Evolutionary conservation across 352 stramenopile genomes (phyloP).

Genomic region (Plasmopara halstedii): DNA sequence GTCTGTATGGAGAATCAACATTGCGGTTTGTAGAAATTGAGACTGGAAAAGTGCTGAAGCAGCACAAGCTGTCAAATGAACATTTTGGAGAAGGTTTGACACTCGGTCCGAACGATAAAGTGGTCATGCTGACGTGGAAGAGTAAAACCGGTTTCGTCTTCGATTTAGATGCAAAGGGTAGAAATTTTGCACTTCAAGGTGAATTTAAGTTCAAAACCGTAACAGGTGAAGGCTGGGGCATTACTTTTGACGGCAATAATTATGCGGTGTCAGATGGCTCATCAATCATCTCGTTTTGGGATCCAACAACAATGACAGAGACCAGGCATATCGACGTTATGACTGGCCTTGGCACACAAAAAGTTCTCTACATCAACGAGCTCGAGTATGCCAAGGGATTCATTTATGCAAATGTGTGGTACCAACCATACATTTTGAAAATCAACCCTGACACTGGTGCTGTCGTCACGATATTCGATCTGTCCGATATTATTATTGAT

Average conservation of each 20-base stretch:
- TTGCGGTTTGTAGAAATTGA: constrained; percentile 83
- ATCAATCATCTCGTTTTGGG: constrained; percentile 87
- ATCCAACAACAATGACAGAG: constrained; percentile 67
- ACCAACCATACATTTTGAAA: constrained; percentile 87
- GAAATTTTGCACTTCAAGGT: constrained; percentile 27
- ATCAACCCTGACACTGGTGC: constrained; percentile 84
- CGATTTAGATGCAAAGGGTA: constrained; percentile 30
- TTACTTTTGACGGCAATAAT: constrained; percentile 70
- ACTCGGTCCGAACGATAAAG: constrained; percentile 44
- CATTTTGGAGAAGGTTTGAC: constrained; percentile 92
- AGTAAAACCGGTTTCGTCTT: constrained; percentile 85
- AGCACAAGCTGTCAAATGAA: constrained; percentile 43
- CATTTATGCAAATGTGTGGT: constrained; percentile 95
- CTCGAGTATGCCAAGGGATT: constrained; percentile 89
- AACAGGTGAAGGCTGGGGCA: constrained; percentile 89
- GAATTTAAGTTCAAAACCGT: constrained; percentile 73
- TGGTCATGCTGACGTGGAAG: constrained; percentile 92
- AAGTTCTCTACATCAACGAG: constrained; percentile 87
- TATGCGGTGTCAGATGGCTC: constrained; percentile 88
- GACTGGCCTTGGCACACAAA: constrained; percentile 27
- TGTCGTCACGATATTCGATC: constrained; percentile 87
- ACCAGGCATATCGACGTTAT: constrained; percentile 63
- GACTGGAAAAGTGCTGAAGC: constrained; percentile 67
- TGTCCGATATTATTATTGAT: constrained; percentile 45
- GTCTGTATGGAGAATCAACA: constrained; percentile 81